These are phyloP conservation scores for Vitis cinerea DNA, from an alignment of 164 flowering plant genomes.

Conservation along the genomic window DNA sequence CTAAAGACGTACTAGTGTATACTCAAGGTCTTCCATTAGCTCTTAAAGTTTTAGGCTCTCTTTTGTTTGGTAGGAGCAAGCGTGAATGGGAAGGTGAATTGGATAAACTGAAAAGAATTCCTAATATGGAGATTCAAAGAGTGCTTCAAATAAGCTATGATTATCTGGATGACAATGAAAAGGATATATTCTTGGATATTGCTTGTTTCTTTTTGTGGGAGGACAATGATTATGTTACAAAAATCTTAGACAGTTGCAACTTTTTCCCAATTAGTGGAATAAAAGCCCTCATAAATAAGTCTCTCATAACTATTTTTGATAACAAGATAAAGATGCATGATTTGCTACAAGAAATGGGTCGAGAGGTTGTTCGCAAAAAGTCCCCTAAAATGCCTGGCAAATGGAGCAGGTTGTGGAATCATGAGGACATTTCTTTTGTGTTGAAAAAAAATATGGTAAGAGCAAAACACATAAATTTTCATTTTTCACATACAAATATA, in stretches of 20 bases:
- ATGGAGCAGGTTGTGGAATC: not conserved
- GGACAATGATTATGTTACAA: no score
- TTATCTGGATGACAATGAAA: not conserved
- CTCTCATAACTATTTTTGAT: no score
- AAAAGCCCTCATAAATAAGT: no score
- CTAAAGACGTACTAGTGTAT: not conserved
- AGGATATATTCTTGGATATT: not conserved
- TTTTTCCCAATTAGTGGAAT: no score
- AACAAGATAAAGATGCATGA: no score
- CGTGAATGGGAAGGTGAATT: slow-evolving; percentile 5
- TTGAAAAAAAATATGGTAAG: slow-evolving; percentile 2
- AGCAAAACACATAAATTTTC: not conserved
- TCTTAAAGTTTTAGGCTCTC: slow-evolving; percentile 10
- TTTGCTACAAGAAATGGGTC: no score
- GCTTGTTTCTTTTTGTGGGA: no score
- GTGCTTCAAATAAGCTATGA: slow-evolving; percentile 5
- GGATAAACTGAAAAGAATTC: not conserved
- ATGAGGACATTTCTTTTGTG: slow-evolving; percentile 1
- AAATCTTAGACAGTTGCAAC: no score
- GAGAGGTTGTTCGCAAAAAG: not conserved
- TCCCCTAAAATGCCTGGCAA: not conserved
- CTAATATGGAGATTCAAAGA: not conserved
- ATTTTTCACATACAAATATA: no score
- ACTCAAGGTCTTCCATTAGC: slow-evolving; percentile 10
- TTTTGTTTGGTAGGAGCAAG: not conserved